A percentile compares a stretch with the other conserved stretches of the same genome.
Conservation (phyloP, 2,329 filamentous ascomycete species). For the Acrodontium crateriforme region DNA sequence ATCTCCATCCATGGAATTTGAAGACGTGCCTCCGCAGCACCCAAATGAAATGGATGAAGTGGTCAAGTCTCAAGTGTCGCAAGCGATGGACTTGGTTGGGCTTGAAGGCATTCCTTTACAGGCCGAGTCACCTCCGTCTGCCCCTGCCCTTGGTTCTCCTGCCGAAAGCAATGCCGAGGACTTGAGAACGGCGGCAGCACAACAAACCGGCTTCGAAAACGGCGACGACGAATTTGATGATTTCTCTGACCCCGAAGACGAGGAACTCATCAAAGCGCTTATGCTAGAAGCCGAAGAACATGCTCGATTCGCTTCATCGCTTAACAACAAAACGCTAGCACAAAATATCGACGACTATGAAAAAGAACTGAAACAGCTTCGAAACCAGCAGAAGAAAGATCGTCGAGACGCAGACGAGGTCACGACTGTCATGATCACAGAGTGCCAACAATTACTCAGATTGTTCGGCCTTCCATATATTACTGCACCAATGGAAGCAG, state of each 20-base stretch:
- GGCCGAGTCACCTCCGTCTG: no score
- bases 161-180: slow-evolving; percentile 4
- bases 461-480: slow-evolving; percentile 93
- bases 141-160: no score
- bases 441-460: slow-evolving; percentile 80
- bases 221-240: slow-evolving; percentile 28
- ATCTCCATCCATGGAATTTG: slow-evolving; percentile 6
- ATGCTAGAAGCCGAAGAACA: slow-evolving; percentile 88
- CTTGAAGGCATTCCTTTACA: no score
- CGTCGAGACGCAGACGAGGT: slow-evolving; percentile 93
- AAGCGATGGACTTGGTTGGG: no score
- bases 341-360: slow-evolving; percentile 74
- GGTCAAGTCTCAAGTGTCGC: no score
- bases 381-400: slow-evolving; percentile 92
- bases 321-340: slow-evolving; percentile 58
- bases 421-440: slow-evolving; percentile 85
- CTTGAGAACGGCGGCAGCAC: slow-evolving; percentile 6
- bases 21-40: no score
- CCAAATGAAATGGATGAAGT: no score
- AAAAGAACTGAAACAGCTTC: slow-evolving; percentile 69
- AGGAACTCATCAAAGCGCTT: slow-evolving; percentile 73
- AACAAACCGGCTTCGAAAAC: no score
- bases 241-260: slow-evolving; percentile 76
- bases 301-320: slow-evolving; percentile 73
- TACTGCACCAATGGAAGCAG: slow-evolving; percentile 96